These are phyloP conservation scores for Chaetomium olivaceum DNA, from an alignment of 2,329 filamentous ascomycete species.

Conservation along the genomic window DNA sequence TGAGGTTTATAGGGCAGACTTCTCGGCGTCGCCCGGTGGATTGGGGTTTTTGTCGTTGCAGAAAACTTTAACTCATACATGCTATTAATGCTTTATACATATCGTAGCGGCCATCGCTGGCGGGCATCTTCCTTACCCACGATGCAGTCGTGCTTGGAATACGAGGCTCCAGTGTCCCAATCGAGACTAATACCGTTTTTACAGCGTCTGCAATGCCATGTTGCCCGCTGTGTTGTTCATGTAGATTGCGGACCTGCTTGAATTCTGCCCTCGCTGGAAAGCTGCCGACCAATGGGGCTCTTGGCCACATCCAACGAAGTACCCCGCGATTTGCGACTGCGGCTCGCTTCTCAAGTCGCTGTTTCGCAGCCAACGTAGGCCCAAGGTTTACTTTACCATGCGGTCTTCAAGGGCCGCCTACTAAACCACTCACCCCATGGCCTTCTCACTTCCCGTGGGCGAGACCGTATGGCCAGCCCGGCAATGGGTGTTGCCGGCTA, in stretches of 20 bases:
- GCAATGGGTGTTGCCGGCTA: background rate
- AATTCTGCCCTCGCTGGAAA: background rate
- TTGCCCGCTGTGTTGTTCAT: background rate
- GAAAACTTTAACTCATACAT: background rate
- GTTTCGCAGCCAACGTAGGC: background rate
- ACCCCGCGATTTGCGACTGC: background rate
- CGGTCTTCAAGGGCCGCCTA: background rate
- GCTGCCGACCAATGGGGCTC: conserved; percentile 1
- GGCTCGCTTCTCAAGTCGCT: background rate
- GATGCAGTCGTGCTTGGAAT: background rate
- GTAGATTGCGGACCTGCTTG: background rate
- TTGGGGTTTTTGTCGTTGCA: background rate
- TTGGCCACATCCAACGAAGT: background rate
- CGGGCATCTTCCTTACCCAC: background rate
- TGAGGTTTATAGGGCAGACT: background rate
- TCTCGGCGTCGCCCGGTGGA: background rate
- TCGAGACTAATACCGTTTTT: background rate
- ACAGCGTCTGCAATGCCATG: background rate
- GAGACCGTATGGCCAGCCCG: background rate
- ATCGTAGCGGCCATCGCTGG: background rate
- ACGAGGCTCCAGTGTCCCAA: background rate
- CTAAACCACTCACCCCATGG: background rate
- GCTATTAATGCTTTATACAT: background rate
- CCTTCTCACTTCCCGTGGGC: background rate
- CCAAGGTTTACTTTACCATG: background rate